Percentiles rank a stretch among this genome's conserved stretches.
phyloP scores from a whole-genome alignment of 495 filamentous ascomycete species.

The Xylaria flabelliformis region DNA sequence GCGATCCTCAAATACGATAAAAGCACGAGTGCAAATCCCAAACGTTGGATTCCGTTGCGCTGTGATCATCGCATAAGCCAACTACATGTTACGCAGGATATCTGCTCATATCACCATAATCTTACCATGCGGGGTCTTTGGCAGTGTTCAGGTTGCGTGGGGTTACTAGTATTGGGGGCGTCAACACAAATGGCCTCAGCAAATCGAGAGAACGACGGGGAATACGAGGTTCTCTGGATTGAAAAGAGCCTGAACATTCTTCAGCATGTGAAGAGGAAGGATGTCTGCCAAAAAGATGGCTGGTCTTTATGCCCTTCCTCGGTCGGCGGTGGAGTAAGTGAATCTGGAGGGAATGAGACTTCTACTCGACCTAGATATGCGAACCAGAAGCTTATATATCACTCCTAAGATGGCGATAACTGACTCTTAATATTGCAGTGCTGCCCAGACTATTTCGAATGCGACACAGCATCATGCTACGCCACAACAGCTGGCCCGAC shows the following conservation, averaged over 20 bases:
- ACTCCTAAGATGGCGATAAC: not conserved
- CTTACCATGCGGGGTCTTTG: constrained; percentile 42
- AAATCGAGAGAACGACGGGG: constrained; percentile 20
- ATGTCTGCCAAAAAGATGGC: constrained; percentile 28
- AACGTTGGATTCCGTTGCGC: not conserved
- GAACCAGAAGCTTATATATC: not conserved
- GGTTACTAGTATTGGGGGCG: constrained; percentile 37
- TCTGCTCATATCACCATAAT: not conserved
- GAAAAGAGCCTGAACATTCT: constrained; percentile 41
- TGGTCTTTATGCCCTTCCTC: constrained; percentile 47
- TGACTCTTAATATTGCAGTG: constrained; percentile 33
- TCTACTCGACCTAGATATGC: not conserved
- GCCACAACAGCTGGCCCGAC: constrained; percentile 49
- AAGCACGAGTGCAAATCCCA: not conserved
- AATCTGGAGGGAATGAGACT: not conserved
- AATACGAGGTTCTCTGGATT: constrained; percentile 41
- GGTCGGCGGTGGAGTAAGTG: constrained; percentile 40
- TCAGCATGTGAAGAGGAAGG: constrained; percentile 36
- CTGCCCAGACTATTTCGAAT: constrained; percentile 50
- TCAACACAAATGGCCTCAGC: constrained; percentile 27
- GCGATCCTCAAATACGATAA: not conserved
- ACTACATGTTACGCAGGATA: not conserved
- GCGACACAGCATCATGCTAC: constrained; percentile 51
- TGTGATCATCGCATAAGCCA: not conserved
- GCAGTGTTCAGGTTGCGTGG: constrained; percentile 38